phyloP scores from a whole-genome alignment of 2,329 filamentous ascomycete genomes.

The Fusarium setosum region DNA sequence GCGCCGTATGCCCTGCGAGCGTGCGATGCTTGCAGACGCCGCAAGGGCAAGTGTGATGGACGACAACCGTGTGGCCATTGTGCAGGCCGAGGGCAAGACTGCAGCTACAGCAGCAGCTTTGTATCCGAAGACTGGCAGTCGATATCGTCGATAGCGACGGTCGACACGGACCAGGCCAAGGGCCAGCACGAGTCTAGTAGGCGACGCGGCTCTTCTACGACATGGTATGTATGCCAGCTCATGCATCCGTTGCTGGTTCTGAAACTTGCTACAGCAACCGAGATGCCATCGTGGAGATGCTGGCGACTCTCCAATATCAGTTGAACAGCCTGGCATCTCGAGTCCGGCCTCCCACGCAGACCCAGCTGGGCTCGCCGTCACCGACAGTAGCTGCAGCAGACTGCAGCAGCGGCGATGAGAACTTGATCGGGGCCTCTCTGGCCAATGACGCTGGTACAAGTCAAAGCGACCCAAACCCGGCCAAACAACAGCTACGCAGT shows the following conservation, averaged over 20 bases:
- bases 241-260: background rate
- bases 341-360: constrained; percentile 4
- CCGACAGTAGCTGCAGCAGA: background rate
- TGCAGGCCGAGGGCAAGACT: constrained; percentile 18
- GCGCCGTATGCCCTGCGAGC: constrained; percentile 38
- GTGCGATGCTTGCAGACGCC: constrained; percentile 38
- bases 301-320: constrained; percentile 18
- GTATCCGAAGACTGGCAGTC: background rate
- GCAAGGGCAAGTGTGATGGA: constrained; percentile 40
- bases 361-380: background rate
- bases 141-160: background rate
- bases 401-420: background rate
- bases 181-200: background rate
- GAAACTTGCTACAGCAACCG: constrained; percentile 5
- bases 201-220: background rate
- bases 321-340: constrained; percentile 24
- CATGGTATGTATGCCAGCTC: background rate
- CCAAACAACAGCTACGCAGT: background rate
- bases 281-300: constrained; percentile 19
- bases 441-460: background rate
- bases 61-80: constrained; percentile 35
- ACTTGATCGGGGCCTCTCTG: background rate
- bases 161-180: background rate
- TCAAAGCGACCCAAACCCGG: background rate
- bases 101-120: constrained; percentile 17